Evolutionary conservation across 73 alveolate species (phyloP), one percentile per base, ranked within the genome.

Genomic region (Symbiodinium pilosum): DNA sequence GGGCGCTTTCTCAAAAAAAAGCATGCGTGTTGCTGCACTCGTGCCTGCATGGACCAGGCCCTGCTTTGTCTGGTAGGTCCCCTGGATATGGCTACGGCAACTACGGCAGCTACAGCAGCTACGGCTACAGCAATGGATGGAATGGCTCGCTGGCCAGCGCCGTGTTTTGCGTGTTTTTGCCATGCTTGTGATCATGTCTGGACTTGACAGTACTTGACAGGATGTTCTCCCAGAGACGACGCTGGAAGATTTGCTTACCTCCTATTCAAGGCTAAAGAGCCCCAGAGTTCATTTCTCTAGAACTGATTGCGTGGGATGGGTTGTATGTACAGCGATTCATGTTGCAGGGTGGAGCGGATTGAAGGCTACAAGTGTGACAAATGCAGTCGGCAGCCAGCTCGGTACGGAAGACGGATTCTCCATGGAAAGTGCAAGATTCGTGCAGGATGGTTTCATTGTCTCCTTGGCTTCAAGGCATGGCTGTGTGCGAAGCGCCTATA

Each of bases 311-410:
- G n/a, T n/a, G n/a, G n/a, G n/a, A n/a, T 47, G 59, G 14, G 59
- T 47, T 47, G 6, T 47, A 14, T n/a, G 81, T n/a, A n/a, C n/a
- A n/a, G n/a, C n/a, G n/a, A 4, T 36, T 32, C 32, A 6, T n/a
- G 93, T 2, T 7, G 54, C 86, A 91, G 96, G 96, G 77, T n/a
- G 75, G 96, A 91, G 87, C 54, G 44, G 56, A 91, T 91, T 39
- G 96, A 91, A 28, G 96, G 87, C 69, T 91, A 71, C 88, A 43
- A 68, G 41, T 91, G 96, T 56, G 96, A 91, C 77, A 64, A 69
- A 43, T 91, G 96, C 77, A 18, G 81, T 18, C 42, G n/a, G 87
- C 41, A 64, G 88, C 84, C 20, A 43, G 20, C 71, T 38, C 77
- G 38, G 56, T 32, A 41, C 92, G 40, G 39, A 4, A 32, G 39